These are phyloP conservation scores for Pulveroboletus frians DNA, from an alignment of 768 basidiomycete genomes.

Conservation along the genomic window DNA sequence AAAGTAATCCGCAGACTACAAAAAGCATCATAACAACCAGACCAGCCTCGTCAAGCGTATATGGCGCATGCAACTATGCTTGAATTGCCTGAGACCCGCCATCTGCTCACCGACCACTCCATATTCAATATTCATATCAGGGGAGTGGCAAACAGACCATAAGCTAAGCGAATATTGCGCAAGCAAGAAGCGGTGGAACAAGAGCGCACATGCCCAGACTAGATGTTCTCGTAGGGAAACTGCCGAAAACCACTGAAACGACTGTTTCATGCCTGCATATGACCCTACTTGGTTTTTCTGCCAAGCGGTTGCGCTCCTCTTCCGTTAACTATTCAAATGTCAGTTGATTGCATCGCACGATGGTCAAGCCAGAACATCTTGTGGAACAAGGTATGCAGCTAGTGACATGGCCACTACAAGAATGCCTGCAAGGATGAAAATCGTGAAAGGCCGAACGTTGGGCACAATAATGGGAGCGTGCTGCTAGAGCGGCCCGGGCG, in stretches of 20 bases:
- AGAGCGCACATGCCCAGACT: slow-evolving; percentile 54
- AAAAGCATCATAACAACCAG: slow-evolving; percentile 34
- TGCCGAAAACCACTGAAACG: slow-evolving; percentile 55
- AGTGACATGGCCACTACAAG: slow-evolving; percentile 46
- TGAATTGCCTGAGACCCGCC: slow-evolving; percentile 58
- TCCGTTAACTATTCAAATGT: slow-evolving; percentile 42
- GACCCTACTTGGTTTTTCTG: slow-evolving; percentile 47
- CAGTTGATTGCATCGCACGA: neutral
- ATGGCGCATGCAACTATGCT: slow-evolving; percentile 45
- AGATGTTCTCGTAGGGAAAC: slow-evolving; percentile 55
- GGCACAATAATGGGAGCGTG: neutral
- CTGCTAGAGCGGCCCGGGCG: slow-evolving; percentile 28
- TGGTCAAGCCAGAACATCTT: slow-evolving; percentile 30
- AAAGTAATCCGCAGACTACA: slow-evolving; percentile 29
- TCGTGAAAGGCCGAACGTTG: slow-evolving; percentile 31
- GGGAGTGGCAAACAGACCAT: slow-evolving; percentile 29
- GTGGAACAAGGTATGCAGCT: slow-evolving; percentile 47
- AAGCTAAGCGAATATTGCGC: slow-evolving; percentile 54
- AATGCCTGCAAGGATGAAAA: slow-evolving; percentile 54
- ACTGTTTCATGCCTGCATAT: slow-evolving; percentile 49
- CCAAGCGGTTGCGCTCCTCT: slow-evolving; percentile 44
- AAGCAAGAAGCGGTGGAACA: slow-evolving; percentile 61
- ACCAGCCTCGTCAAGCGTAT: slow-evolving; percentile 8
- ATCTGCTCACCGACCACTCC: slow-evolving; percentile 29
- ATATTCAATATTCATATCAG: neutral